Evolutionary conservation across 2,329 filamentous ascomycete species (phyloP).

Genomic region (Lasiodiplodia sp.): DNA sequence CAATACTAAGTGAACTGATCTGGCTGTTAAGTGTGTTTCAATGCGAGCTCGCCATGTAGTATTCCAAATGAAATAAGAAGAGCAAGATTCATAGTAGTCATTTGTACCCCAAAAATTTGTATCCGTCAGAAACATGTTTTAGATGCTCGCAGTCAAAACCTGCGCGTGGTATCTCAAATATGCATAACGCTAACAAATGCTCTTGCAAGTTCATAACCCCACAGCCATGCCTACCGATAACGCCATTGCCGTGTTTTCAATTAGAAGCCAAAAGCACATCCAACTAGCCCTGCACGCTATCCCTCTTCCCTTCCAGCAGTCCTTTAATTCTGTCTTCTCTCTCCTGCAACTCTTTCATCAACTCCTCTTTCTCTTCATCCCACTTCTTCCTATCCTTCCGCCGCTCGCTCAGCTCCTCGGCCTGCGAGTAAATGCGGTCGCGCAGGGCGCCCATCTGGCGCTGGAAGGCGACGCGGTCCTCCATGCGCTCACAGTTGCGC

Average conservation of each 20-base stretch:
- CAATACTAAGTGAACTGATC: too few species aligned
- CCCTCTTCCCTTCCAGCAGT: not conserved
- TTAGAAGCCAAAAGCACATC: too few species aligned
- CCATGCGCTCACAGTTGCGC: slow-evolving; percentile 12
- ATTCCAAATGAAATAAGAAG: too few species aligned
- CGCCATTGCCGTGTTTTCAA: too few species aligned
- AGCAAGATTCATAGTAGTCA: too few species aligned
- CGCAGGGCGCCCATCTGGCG: slow-evolving; percentile 13
- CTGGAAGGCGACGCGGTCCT: slow-evolving; percentile 19
- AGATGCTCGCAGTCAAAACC: not conserved
- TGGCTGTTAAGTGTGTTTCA: too few species aligned
- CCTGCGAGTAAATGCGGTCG: slow-evolving; percentile 21
- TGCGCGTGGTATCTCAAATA: not conserved
- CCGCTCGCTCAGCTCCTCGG: slow-evolving; percentile 3
- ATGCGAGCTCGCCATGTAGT: too few species aligned
- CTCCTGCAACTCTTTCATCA: not conserved
- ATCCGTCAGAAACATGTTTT: not conserved
- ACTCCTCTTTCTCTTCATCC: not conserved
- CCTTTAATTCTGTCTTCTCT: slow-evolving; percentile 1
- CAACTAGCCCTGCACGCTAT: not conserved
- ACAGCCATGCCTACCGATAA: not conserved
- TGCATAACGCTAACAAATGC: not conserved
- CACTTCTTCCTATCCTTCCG: slow-evolving; percentile 1
- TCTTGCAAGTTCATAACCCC: not conserved
- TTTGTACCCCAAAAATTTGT: not conserved